Base-by-base conservation (phyloP, 441 rosid genomes). In the Eruca vesicaria region DNA sequence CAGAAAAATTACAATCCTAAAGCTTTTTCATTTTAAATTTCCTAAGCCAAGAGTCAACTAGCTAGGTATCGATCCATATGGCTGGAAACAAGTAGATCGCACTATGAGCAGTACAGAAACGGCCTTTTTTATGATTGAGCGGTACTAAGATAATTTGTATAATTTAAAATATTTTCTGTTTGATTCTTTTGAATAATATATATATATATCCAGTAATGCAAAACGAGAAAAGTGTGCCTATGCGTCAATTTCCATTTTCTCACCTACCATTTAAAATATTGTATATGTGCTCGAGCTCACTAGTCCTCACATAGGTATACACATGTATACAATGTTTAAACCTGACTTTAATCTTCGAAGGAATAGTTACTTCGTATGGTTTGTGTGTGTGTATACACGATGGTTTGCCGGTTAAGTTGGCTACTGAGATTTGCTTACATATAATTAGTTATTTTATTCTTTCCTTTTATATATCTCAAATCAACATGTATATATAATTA, bases 21-120 rank as follows among this genome's bases (percentile, higher is more conserved):
- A 69, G 70, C 56, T 38, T 12, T 41, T 20, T 63, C 52, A 56
- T 69, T 75, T 63, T 41, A n/a, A 69, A 69, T 76, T 6, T 45
- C 6, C 4, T 31, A 32, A 62, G 41, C 63, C 61, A 36, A 57
- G 66, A 69, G 79, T 70, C 75, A 76, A 70, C 79, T 70, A 70
- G 79, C 66, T 70, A 64, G n/a, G 74, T 62, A 69, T 69, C 65
- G 36, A 53, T 62, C 64, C 33, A 61, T 61, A 76, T 41, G 79
- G 79, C 52, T 69, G 79, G 60, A 56, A 26, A 76, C 71, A 31
- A 69, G 75, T 75, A 60, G 53, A 68, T 0, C 65, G 69, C 74
- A 75, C 14, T 62, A 62, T 53, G 26, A 68, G 48, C 55, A 48
- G 73, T 48, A 50, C 43, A 33, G 4, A 36, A 53, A 18, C 56